Base-by-base conservation (phyloP, 768 basidiomycete species). In the Naganishia vaughanmartiniae region DNA sequence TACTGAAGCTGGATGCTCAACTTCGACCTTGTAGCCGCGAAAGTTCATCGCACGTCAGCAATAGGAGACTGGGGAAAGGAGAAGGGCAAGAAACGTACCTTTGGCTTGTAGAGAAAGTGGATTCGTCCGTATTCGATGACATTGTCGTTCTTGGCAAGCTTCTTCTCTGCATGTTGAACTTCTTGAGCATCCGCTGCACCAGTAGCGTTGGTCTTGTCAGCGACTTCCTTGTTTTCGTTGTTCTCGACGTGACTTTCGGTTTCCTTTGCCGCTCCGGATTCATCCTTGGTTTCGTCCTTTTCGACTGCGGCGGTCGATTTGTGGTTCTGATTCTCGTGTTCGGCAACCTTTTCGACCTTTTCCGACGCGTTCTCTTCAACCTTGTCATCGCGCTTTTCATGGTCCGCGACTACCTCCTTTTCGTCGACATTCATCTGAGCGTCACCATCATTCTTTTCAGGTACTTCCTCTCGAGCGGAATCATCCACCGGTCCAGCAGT, bases 31-130 rank as follows among this genome's bases (percentile, higher is more conserved):
- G 31, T 60, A 2, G 17, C 7, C 6, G 24, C 42, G 9, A 24
- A n/a, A 33, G 12, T 14, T 26, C 14, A 12, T 31, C 30, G 33
- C 14, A 12, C 7, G 17, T 55, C 12, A 31, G 30, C n/a, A 34
- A 36, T 42, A 26, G 14, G n/a, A 26, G 24, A 30, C 26, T 42
- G 34, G 19, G 17, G 4, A 36, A 19, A 0, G 31, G 10, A 42
- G 4, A 21, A 33, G 26, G 66, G 39, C n/a, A 10, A 30, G n/a
- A 10, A 12, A 24, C 51, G 11, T 65, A 70, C 69, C 60, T 68
- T 67, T 24, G 71, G 71, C 36, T 69, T 72, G 67, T 69, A 72
- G 26, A 72, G 63, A 31, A 72, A 72, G 36, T 69, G 67, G n/a
- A 72, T 72, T 9, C 60, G 26, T 36, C 71, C 71, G 46, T 72